Base-by-base conservation (phyloP, 1,284 basidiomycete genomes). In the Tilletia walkeri region DNA sequence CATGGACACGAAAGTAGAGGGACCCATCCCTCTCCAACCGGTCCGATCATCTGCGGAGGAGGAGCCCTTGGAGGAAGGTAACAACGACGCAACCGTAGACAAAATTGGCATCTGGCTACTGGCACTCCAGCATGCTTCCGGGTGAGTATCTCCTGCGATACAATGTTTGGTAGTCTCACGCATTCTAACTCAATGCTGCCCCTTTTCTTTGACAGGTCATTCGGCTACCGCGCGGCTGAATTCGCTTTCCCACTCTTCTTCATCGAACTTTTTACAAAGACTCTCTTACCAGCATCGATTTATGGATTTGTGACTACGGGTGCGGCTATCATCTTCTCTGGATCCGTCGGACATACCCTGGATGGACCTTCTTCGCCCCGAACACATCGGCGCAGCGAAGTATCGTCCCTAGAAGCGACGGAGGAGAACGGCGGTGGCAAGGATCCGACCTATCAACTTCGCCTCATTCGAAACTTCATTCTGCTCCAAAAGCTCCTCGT, bases 211-310 rank as follows among this genome's bases (percentile, higher is more conserved):
- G 10, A 12, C 53, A 86, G 85, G 56, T 84, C 87, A 0, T 87
- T 86, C 85, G 85, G 85, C 0, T 84, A 84, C 65, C 80, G 86
- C 65, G 85, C 85, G 0, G 84, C 85, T 10, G 86, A 87, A 76
- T 87, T 87, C 68, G 85, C 86, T 0, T 83, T 86, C 10, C 87
- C 86, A 56, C 74, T 88, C 18, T 86, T 86, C 75, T 84, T 88
- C 66, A 85, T 88, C 67, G 79, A 82, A 5, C 80, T 86, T 30
- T 88, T 87, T 79, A 85, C 86, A n/a, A 81, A 85, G 67, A 87
- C 87, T 0, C 83, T 88, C 0, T 82, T 88, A 0, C 87, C 87
- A 0, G 86, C 87, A 0, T 88, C 87, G 14, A 67, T 88, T 53
- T 87, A 86, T 72, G 86, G 86, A 14, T 86, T 87, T 69, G 76